Conservation (phyloP, 768 basidiomycete genomes). For the Hydnum rufescens region DNA sequence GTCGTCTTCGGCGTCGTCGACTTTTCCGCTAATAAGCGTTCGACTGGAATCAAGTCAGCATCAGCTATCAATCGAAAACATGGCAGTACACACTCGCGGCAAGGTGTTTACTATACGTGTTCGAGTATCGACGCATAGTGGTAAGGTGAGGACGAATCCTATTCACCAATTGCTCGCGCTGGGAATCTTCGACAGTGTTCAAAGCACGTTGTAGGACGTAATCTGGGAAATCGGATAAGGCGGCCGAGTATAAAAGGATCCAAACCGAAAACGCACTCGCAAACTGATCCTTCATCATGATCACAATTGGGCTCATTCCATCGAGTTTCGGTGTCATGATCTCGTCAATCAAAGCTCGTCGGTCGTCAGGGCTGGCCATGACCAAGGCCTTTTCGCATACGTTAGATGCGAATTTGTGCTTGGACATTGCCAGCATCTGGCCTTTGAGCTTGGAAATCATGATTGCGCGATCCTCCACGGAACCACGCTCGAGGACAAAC, state of each 20-base stretch:
- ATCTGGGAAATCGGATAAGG: conserved; percentile 25
- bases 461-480: conserved; percentile 40
- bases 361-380: conserved; percentile 40
- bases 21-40: too few species aligned
- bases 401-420: conserved; percentile 89
- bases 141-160: conserved; percentile 47
- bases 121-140: conserved; percentile 51
- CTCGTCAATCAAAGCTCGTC: conserved; percentile 58
- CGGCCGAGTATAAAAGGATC: conserved; percentile 4
- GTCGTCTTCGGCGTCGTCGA: too few species aligned
- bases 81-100: conserved; percentile 54
- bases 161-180: conserved; percentile 42
- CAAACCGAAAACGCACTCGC: conserved; percentile 60
- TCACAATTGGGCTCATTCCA: conserved; percentile 36
- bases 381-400: conserved; percentile 82
- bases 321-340: conserved; percentile 47
- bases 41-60: too few species aligned
- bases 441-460: conserved; percentile 55
- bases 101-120: conserved; percentile 62
- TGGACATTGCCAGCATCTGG: conserved; percentile 58
- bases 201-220: conserved; percentile 75
- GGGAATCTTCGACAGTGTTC: conserved; percentile 44
- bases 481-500: conserved; percentile 71
- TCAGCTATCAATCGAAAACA: too few species aligned
- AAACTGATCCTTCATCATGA: conserved; percentile 73